Percentiles rank a stretch among this genome's conserved stretches.
Evolutionary conservation across 495 filamentous ascomycete genomes (phyloP).

Genomic region (Lichina pygmaea): DNA sequence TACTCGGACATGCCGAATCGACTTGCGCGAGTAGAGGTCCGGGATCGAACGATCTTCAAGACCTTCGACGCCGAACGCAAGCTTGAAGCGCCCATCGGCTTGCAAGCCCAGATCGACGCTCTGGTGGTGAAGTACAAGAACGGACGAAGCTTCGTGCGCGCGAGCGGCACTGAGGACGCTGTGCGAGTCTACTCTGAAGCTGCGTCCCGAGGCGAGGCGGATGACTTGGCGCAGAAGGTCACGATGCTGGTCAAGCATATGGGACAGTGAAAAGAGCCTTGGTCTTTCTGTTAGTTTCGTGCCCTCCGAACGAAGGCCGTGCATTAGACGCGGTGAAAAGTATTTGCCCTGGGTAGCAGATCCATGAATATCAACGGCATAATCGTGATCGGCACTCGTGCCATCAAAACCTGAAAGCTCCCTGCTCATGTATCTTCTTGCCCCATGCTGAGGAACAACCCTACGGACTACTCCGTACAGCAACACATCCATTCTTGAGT

Average conservation of each 20-base stretch:
- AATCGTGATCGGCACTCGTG: too few relatives aligned
- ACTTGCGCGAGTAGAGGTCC: constrained; percentile 76
- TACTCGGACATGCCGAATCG: constrained; percentile 92
- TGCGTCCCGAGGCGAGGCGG: constrained; percentile 54
- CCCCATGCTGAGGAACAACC: too few relatives aligned
- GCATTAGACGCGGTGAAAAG: too few relatives aligned
- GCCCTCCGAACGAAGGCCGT: neutral
- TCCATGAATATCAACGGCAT: too few relatives aligned
- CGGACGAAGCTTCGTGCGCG: constrained; percentile 70
- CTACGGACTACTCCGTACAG: too few relatives aligned
- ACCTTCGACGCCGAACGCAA: constrained; percentile 77
- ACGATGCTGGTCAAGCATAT: constrained; percentile 32
- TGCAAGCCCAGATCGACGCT: constrained; percentile 64
- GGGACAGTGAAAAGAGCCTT: constrained; percentile 9
- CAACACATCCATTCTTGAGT: too few relatives aligned
- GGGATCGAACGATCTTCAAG: constrained; percentile 63
- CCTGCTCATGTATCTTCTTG: too few relatives aligned
- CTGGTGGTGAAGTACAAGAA: constrained; percentile 75
- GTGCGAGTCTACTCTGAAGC: constrained; percentile 96
- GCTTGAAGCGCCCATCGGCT: constrained; percentile 48
- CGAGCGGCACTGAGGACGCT: constrained; percentile 86
- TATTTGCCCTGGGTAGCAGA: too few relatives aligned
- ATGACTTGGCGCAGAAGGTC: constrained; percentile 65
- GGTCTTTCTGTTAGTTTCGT: neutral
- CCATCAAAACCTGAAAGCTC: too few relatives aligned